Percentiles rank a stretch among this genome's conserved stretches.
phyloP scores from a whole-genome alignment of 495 filamentous ascomycete species.

The Tuber aestivum region DNA sequence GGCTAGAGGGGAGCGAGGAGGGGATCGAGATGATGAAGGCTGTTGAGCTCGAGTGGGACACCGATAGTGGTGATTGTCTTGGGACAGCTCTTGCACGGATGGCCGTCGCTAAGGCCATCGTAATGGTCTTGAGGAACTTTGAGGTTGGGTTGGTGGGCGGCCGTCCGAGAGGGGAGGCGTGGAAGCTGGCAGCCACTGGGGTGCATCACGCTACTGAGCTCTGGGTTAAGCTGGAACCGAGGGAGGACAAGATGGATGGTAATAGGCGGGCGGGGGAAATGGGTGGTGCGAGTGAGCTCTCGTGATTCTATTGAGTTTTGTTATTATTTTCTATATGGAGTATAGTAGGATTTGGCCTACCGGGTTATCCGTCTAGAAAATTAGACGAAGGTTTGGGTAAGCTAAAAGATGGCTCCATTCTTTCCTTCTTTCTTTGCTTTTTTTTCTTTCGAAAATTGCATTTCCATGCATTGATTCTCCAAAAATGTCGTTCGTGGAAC shows the following conservation, averaged over 20 bases:
- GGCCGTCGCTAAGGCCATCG: neutral
- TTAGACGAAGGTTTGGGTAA: neutral
- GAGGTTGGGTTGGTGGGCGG: neutral
- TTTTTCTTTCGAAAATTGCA: too few species aligned
- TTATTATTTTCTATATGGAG: neutral
- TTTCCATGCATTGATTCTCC: neutral
- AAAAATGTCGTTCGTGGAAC: neutral
- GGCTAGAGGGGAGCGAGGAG: slow-evolving; percentile 52
- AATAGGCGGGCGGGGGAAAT: neutral
- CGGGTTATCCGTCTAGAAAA: too few species aligned
- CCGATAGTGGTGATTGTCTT: slow-evolving; percentile 19
- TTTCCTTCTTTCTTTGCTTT: too few species aligned
- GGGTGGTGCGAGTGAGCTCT: neutral
- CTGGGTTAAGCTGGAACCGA: neutral
- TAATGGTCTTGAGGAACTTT: neutral
- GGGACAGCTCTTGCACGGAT: slow-evolving; percentile 22
- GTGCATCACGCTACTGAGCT: neutral
- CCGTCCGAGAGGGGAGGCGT: neutral
- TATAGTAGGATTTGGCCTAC: neutral
- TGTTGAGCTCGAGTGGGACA: slow-evolving; percentile 48
- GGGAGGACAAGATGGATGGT: neutral
- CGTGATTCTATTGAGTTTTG: neutral
- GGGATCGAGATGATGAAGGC: slow-evolving; percentile 48
- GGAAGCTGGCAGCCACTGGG: neutral
- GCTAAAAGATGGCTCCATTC: too few species aligned